A percentile compares a stretch with the other conserved stretches of the same genome.
These are phyloP conservation scores for Candida stauntonica DNA, from an alignment of 805 yeast species.

Conservation along the genomic window DNA sequence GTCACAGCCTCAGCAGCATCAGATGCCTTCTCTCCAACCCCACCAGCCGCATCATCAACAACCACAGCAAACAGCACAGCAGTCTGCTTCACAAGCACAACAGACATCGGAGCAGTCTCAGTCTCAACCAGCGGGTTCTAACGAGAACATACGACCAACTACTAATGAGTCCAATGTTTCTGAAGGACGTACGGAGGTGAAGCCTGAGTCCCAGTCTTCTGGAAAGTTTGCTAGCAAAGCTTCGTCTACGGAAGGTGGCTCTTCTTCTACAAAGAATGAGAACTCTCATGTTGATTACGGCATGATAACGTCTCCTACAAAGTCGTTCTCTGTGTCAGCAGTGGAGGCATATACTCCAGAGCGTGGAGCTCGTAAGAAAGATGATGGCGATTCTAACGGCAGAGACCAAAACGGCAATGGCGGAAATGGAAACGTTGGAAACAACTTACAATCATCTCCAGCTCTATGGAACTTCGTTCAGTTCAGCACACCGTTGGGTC, in stretches of 20 bases:
- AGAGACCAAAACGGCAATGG: constrained; percentile 8
- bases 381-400: constrained; percentile 20
- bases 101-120: too few relatives aligned
- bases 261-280: constrained; percentile 10
- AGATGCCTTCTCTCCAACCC: constrained; percentile 1
- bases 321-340: constrained; percentile 44
- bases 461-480: constrained; percentile 94
- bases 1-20: constrained; percentile 2
- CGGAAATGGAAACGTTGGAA: constrained; percentile 9
- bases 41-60: constrained; percentile 8
- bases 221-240: too few relatives aligned
- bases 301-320: constrained; percentile 32
- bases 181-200: constrained; percentile 20
- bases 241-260: too few relatives aligned
- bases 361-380: constrained; percentile 36
- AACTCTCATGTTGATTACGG: constrained; percentile 22
- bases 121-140: too few relatives aligned
- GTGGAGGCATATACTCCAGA: constrained; percentile 65
- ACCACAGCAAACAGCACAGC: constrained; percentile 4
- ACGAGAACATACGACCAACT: constrained; percentile 11
- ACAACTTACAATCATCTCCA: constrained; percentile 52
- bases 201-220: constrained; percentile 7
- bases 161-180: constrained; percentile 17
- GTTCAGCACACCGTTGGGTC: constrained; percentile 43
- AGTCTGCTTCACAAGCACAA: not conserved